A percentile compares a stretch with the other conserved stretches of the same genome.
These are phyloP conservation scores for Podospora bellae-mahoneyi DNA, from an alignment of 495 filamentous ascomycete species.

Conservation along the genomic window DNA sequence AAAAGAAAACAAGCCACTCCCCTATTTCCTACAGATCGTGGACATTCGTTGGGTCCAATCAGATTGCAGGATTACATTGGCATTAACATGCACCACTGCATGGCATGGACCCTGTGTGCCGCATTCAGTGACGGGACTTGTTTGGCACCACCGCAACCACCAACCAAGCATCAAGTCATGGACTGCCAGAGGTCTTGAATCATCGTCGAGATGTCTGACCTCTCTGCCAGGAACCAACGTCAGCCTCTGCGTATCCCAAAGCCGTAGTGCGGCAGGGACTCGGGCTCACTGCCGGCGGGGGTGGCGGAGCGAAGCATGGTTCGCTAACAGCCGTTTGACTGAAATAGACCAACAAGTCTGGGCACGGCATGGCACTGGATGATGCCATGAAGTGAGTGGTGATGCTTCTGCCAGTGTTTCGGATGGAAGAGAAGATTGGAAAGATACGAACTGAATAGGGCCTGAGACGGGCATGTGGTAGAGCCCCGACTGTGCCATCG, in stretches of 20 bases:
- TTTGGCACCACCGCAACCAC: background rate
- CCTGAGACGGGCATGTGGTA: background rate
- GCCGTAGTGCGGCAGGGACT: background rate
- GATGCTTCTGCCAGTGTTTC: background rate
- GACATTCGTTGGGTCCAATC: conserved; percentile 21
- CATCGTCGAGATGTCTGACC: background rate
- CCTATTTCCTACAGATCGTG: conserved; percentile 25
- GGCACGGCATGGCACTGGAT: background rate
- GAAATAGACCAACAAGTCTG: conserved; percentile 6
- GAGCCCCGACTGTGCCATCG: background rate
- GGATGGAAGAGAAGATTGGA: background rate
- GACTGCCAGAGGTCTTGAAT: background rate
- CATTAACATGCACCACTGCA: conserved; percentile 6
- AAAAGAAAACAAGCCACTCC: conserved; percentile 11
- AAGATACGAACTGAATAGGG: background rate
- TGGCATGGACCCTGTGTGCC: background rate
- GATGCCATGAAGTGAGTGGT: background rate
- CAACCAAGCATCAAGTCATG: background rate
- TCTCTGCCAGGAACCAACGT: background rate
- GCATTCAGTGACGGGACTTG: background rate
- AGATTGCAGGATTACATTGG: background rate
- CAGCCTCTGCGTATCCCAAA: background rate
- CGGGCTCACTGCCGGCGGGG: conserved; percentile 16
- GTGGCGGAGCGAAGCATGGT: conserved; percentile 16
- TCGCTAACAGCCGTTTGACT: background rate